Evolutionary conservation across 2,329 filamentous ascomycete genomes (phyloP).

Genomic region (Chaetoscypha palmicola): DNA sequence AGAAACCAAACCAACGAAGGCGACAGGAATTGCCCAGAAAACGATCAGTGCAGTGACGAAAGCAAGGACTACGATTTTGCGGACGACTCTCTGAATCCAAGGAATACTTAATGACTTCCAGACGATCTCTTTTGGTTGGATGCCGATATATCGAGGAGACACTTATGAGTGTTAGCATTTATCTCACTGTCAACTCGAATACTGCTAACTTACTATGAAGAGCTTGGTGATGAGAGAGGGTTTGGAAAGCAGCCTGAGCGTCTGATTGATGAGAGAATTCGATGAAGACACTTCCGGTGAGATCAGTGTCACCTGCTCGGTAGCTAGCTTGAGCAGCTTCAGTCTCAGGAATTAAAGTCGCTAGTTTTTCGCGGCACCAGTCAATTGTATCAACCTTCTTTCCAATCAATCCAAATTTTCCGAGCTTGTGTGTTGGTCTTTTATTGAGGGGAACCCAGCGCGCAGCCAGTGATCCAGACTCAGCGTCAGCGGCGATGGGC

Average conservation of each 20-base stretch:
- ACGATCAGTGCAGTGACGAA: slow-evolving; percentile 73
- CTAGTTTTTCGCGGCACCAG: slow-evolving; percentile 74
- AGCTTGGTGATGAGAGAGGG: slow-evolving; percentile 77
- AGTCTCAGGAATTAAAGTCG: slow-evolving; percentile 65
- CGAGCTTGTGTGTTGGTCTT: slow-evolving; percentile 69
- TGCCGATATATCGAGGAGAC: slow-evolving; percentile 75
- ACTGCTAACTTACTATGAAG: slow-evolving; percentile 45
- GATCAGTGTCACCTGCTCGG: slow-evolving; percentile 54
- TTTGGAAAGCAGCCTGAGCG: slow-evolving; percentile 81
- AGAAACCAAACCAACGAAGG: slow-evolving; percentile 75
- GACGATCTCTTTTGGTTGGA: slow-evolving; percentile 75
- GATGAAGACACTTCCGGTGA: slow-evolving; percentile 67
- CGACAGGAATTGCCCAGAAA: slow-evolving; percentile 76
- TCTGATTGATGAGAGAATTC: slow-evolving; percentile 79
- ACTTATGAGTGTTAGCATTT: slow-evolving; percentile 33
- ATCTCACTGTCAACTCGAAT: slow-evolving; percentile 29
- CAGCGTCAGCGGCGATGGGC: slow-evolving; percentile 48
- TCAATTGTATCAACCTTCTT: slow-evolving; percentile 93
- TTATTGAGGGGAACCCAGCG: slow-evolving; percentile 69
- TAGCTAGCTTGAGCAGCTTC: slow-evolving; percentile 62
- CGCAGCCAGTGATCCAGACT: slow-evolving; percentile 64
- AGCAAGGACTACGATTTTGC: slow-evolving; percentile 60
- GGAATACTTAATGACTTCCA: slow-evolving; percentile 80
- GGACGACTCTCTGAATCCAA: slow-evolving; percentile 78
- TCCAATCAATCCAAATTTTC: slow-evolving; percentile 62